These are phyloP conservation scores for Mycena belliarum DNA, from an alignment of 768 basidiomycete species.

Conservation along the genomic window DNA sequence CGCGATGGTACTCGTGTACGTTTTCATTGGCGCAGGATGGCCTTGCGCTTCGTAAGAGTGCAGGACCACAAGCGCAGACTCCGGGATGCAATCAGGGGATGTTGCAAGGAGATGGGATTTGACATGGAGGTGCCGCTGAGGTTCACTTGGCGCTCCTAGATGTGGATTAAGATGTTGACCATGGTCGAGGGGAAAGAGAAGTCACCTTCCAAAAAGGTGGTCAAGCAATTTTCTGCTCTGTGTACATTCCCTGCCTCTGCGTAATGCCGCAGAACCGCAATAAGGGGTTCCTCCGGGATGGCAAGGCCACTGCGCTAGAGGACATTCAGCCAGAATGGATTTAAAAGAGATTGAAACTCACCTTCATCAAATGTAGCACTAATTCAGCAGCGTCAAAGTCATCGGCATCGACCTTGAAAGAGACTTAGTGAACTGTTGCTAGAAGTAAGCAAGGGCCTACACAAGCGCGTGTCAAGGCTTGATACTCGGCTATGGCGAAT, in stretches of 20 bases:
- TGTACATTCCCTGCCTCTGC: slow-evolving; percentile 46
- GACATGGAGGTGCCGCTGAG: slow-evolving; percentile 72
- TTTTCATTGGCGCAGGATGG: slow-evolving; percentile 65
- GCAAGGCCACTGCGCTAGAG: slow-evolving; percentile 43
- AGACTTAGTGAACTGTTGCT: slow-evolving; percentile 1
- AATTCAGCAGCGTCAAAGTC: slow-evolving; percentile 53
- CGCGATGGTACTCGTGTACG: slow-evolving; percentile 72
- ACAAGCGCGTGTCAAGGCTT: slow-evolving; percentile 51
- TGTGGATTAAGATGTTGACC: neutral
- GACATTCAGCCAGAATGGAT: neutral
- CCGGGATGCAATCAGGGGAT: slow-evolving; percentile 51
- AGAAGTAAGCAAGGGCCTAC: slow-evolving; percentile 35
- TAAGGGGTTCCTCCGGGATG: slow-evolving; percentile 45
- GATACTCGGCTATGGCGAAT: slow-evolving; percentile 53
- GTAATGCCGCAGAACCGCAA: slow-evolving; percentile 50
- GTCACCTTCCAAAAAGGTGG: slow-evolving; percentile 46
- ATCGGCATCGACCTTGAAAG: slow-evolving; percentile 42
- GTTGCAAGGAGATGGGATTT: slow-evolving; percentile 60
- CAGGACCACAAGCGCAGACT: slow-evolving; percentile 63
- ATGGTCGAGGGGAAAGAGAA: neutral
- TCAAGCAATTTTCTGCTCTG: slow-evolving; percentile 47
- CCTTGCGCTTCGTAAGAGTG: slow-evolving; percentile 70
- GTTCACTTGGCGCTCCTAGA: slow-evolving; percentile 45
- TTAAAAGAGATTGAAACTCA: slow-evolving; percentile 17
- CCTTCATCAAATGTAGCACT: slow-evolving; percentile 58